Conservation (phyloP, 345 rosid genomes). For the Citrus mangshanensis region DNA sequence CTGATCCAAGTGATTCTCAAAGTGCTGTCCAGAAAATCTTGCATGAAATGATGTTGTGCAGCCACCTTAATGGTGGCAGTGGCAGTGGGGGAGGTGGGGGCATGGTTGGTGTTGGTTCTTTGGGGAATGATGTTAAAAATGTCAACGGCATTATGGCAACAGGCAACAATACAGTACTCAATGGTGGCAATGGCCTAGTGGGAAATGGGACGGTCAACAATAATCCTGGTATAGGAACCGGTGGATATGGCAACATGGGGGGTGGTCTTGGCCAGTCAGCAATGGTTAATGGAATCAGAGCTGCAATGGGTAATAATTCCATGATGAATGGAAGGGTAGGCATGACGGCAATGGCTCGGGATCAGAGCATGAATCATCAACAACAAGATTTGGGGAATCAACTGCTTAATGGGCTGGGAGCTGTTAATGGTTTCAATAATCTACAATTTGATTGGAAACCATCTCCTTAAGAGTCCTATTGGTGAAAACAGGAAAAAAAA, state of each 20-base stretch:
- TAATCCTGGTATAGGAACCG: conserved; percentile 39
- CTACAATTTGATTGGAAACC: conserved; percentile 82
- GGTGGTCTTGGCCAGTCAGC: conserved; percentile 60
- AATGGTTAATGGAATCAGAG: conserved; percentile 62
- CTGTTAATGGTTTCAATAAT: conserved; percentile 71
- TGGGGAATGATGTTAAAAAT: conserved; percentile 56
- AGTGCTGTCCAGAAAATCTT: conserved; percentile 89
- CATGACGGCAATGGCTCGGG: conserved; percentile 48
- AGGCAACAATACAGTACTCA: conserved; percentile 42
- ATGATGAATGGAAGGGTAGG: conserved; percentile 74
- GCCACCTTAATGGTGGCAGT: conserved; percentile 44
- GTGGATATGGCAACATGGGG: conserved; percentile 47
- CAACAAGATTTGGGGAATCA: conserved; percentile 83
- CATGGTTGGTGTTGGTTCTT: conserved; percentile 53
- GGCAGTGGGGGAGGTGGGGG: conserved; percentile 49
- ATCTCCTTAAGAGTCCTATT: conserved; percentile 34
- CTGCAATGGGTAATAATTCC: conserved; percentile 52
- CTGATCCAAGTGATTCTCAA: conserved; percentile 59
- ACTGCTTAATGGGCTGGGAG: conserved; percentile 65
- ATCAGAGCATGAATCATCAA: conserved; percentile 59
- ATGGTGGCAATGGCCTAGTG: conserved; percentile 38
- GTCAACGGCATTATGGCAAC: conserved; percentile 48
- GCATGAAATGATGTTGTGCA: conserved; percentile 68
- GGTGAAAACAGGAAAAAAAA: neutral
- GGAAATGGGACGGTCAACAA: conserved; percentile 51